These are phyloP conservation scores for Testicularia cyperi DNA, from an alignment of 1,284 basidiomycete genomes.

Conservation along the genomic window DNA sequence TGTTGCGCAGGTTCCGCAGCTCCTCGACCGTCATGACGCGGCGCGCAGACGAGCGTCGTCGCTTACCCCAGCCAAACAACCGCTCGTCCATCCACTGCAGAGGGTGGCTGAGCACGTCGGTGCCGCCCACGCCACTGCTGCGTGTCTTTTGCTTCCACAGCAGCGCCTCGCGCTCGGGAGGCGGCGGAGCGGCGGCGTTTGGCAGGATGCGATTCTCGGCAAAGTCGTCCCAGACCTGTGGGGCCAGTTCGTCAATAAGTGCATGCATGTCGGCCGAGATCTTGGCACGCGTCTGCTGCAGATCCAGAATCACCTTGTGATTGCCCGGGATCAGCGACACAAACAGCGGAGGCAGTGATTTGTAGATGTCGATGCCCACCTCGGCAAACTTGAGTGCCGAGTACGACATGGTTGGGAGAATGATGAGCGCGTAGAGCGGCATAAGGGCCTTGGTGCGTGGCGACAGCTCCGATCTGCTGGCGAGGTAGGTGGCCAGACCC, in stretches of 20 bases:
- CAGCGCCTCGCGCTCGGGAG: slow-evolving; percentile 37
- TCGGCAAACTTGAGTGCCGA: slow-evolving; percentile 97
- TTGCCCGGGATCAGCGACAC: slow-evolving; percentile 89
- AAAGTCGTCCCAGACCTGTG: slow-evolving; percentile 57
- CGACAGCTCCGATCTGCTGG: slow-evolving; percentile 64
- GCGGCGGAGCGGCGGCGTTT: slow-evolving; percentile 38
- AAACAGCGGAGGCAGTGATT: slow-evolving; percentile 90
- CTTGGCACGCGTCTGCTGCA: slow-evolving; percentile 76
- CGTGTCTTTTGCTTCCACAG: slow-evolving; percentile 43
- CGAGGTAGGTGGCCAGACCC: slow-evolving; percentile 72
- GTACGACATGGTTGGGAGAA: slow-evolving; percentile 85
- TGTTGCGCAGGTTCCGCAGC: slow-evolving; percentile 16
- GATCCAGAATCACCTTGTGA: slow-evolving; percentile 75
- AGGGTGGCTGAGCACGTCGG: slow-evolving; percentile 53
- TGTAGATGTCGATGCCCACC: slow-evolving; percentile 96
- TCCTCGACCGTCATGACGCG: slow-evolving; percentile 32
- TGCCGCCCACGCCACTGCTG: slow-evolving; percentile 18
- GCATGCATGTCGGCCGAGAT: slow-evolving; percentile 84
- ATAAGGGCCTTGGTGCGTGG: slow-evolving; percentile 70
- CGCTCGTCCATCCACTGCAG: slow-evolving; percentile 81
- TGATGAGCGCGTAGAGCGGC: slow-evolving; percentile 75
- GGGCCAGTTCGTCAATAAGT: slow-evolving; percentile 75
- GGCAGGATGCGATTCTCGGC: slow-evolving; percentile 51
- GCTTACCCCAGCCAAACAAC: slow-evolving; percentile 76
- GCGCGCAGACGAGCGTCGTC: slow-evolving; percentile 35